A percentile compares a stretch with the other conserved stretches of the same genome.
Evolutionary conservation across 257 asterid genomes (phyloP).

Genomic region (Forsythia viridissima): DNA sequence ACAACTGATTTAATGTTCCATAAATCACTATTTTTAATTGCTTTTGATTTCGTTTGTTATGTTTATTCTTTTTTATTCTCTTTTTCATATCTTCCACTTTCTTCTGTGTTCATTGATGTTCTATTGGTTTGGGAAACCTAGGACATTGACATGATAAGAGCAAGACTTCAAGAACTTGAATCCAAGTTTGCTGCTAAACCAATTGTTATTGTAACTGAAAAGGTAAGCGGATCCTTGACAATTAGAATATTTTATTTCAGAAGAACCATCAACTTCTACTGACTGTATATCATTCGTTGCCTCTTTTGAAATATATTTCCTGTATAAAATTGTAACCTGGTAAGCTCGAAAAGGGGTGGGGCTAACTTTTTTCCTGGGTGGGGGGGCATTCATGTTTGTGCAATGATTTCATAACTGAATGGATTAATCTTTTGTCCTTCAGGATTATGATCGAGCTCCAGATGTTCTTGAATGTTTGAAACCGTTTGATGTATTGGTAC

Average conservation of each 20-base stretch:
- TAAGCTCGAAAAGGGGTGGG: background rate
- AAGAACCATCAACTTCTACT: background rate
- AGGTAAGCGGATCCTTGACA: slow-evolving; percentile 47
- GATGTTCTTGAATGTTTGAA: slow-evolving; percentile 43
- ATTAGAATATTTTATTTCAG: background rate
- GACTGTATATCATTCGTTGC: background rate
- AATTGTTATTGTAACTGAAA: slow-evolving; percentile 74
- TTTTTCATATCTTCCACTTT: background rate
- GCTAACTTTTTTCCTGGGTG: background rate
- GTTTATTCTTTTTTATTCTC: background rate
- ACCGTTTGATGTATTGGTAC: slow-evolving; percentile 62
- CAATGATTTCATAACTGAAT: background rate
- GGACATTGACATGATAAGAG: slow-evolving; percentile 61
- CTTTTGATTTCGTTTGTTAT: background rate
- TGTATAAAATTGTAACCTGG: slow-evolving; percentile 1
- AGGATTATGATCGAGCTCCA: slow-evolving; percentile 93
- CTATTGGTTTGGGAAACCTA: slow-evolving; percentile 15
- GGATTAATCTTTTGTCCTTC: slow-evolving; percentile 6
- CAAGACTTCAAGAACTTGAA: slow-evolving; percentile 64
- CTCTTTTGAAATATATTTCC: background rate
- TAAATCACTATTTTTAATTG: background rate
- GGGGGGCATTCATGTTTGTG: background rate
- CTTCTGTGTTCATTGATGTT: background rate
- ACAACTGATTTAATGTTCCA: background rate
- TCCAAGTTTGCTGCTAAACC: slow-evolving; percentile 54